Base-by-base conservation (phyloP, 495 filamentous ascomycete genomes). In the Aspergillus haitiensis region DNA sequence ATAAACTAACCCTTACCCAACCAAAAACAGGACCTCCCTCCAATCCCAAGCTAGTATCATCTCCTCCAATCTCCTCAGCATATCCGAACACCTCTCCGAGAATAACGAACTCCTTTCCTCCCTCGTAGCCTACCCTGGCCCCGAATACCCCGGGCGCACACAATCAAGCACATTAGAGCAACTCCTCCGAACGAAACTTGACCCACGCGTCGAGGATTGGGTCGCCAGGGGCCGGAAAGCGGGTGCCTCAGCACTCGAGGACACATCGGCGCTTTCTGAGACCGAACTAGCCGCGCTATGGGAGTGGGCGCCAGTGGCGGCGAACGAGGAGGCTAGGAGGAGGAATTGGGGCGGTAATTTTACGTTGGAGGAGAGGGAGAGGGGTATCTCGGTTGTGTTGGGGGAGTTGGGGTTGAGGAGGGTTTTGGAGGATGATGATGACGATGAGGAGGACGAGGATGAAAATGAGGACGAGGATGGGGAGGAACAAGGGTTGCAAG, bases 111-210 rank as follows among this genome's bases (percentile, higher is more conserved):
- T 89, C 49, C 81, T 92, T 45, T 74, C 78, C 52, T 82, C 82
- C 15, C 70, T 87, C 49, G 83, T 83, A 62, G 82, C 86, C 48
- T 91, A 92, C 70, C 91, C 91, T 2, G 81, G 85, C 5, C 88
- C 91, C 6, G 84, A 85, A 55, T 93, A 87, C 73, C 90, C 90
- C 9, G 84, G 87, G 10, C 84, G 84, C 45, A 86, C 83, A 9
- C 84, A 93, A 66, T 84, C 87, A 48, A 72, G 65, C 45, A 73
- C 86, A 5, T 82, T 93, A 1, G 71, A 80, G 7, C 78, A 84
- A 55, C 74, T 95, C 1, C 74, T 94, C 18, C 85, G 91, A 16
- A 94, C 93, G 72, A 93, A 93, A 69, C 82, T 89, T 18, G 89
- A 93, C 53, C 88, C 90, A 5, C 77, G 81, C 4, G 84, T 91